These are phyloP conservation scores for Boletellus ananas DNA, from an alignment of 768 basidiomycete genomes.

Conservation along the genomic window DNA sequence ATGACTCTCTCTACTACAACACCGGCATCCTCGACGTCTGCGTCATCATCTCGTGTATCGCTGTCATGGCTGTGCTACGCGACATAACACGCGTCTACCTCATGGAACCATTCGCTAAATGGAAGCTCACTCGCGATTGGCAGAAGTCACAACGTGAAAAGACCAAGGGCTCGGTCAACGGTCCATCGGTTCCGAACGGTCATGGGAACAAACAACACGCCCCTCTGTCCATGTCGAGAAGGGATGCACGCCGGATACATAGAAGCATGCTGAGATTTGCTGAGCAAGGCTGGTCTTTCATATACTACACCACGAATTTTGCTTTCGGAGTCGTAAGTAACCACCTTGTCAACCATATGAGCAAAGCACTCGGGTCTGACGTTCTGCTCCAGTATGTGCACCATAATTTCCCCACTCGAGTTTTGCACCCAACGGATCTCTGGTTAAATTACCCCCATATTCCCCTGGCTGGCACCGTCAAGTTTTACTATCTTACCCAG, in stretches of 20 bases:
- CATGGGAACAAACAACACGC: conserved; percentile 22
- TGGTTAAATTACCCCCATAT: conserved; percentile 85
- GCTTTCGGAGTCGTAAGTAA: conserved; percentile 76
- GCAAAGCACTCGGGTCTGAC: conserved; percentile 6
- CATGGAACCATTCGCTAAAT: conserved; percentile 77
- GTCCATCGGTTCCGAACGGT: conserved; percentile 28
- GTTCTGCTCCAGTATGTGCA: conserved; percentile 67
- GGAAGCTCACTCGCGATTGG: conserved; percentile 64
- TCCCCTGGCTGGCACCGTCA: conserved; percentile 74
- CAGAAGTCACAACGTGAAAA: conserved; percentile 18
- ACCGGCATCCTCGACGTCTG: conserved; percentile 78
- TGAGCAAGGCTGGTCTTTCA: conserved; percentile 89
- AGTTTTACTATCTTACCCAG: conserved; percentile 86
- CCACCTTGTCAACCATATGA: conserved; percentile 9
- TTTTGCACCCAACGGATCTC: conserved; percentile 59
- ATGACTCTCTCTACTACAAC: conserved; percentile 61
- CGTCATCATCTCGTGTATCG: conserved; percentile 76
- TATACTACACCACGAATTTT: conserved; percentile 80
- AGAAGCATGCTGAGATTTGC: conserved; percentile 83
- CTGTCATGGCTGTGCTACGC: conserved; percentile 81
- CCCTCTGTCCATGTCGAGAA: conserved; percentile 28
- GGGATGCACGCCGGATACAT: conserved; percentile 59
- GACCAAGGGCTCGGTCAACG: conserved; percentile 20
- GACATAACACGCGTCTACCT: conserved; percentile 71
- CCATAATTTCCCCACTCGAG: conserved; percentile 58